Evolutionary conservation across 2,329 filamentous ascomycete genomes (phyloP).

Genomic region (Colletotrichum spaethianum): DNA sequence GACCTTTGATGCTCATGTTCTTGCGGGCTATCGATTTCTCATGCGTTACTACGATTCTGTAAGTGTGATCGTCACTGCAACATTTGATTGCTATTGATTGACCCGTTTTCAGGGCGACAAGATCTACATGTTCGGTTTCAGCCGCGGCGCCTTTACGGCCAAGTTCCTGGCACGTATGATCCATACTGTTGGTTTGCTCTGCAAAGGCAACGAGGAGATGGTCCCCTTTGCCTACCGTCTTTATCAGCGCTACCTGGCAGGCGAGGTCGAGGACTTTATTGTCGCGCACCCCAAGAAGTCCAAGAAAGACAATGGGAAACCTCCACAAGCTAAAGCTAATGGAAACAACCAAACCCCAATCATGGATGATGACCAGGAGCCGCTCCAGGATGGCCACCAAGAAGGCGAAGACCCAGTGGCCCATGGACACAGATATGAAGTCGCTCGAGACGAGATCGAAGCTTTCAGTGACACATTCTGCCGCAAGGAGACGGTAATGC

Average conservation of each 20-base stretch:
- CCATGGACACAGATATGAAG: constrained; percentile 45
- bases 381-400: constrained; percentile 32
- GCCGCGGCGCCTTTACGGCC: constrained; percentile 67
- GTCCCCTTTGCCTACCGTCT: constrained; percentile 64
- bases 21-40: constrained; percentile 66
- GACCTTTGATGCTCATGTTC: constrained; percentile 66
- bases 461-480: constrained; percentile 66
- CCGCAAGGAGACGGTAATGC: constrained; percentile 49
- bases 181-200: constrained; percentile 63
- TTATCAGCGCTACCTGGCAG: constrained; percentile 58
- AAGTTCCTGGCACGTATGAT: constrained; percentile 68
- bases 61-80: constrained; percentile 33
- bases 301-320: constrained; percentile 16
- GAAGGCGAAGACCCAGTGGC: constrained; percentile 43
- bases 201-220: constrained; percentile 68
- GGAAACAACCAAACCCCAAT: neutral
- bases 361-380: constrained; percentile 50
- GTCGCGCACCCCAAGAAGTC: constrained; percentile 40
- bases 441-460: constrained; percentile 53
- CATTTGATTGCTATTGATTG: neutral
- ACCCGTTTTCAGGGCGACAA: constrained; percentile 56
- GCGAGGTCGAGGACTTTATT: constrained; percentile 53
- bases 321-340: constrained; percentile 35
- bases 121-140: constrained; percentile 70
- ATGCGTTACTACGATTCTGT: constrained; percentile 67